A percentile compares a stretch with the other conserved stretches of the same genome.
phyloP scores from a whole-genome alignment of 2,329 filamentous ascomycete species.

The Cladophialophora immunda region DNA sequence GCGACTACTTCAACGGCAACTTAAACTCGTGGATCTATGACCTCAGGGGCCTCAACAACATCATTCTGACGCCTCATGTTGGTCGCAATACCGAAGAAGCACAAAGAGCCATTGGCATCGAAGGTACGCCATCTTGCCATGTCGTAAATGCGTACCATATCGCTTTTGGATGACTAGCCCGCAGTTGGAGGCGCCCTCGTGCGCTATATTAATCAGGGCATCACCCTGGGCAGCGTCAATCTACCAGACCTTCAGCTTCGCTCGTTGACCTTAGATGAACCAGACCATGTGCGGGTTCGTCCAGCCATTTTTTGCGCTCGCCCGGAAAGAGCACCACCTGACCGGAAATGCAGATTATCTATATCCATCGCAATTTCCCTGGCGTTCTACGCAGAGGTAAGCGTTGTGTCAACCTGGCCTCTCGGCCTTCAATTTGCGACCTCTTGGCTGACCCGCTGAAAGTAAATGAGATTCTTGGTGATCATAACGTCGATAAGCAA shows the following conservation, averaged over 20 bases:
- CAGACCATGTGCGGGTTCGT: conserved; percentile 86
- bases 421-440: no score
- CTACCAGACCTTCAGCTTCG: conserved; percentile 93
- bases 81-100: conserved; percentile 98
- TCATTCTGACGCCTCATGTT: conserved; percentile 96
- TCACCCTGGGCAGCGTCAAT: conserved; percentile 91
- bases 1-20: conserved; percentile 87
- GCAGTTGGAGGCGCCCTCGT: conserved; percentile 86
- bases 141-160: no score
- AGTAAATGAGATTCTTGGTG: conserved; percentile 93
- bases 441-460: no score
- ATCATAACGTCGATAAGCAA: conserved; percentile 99
- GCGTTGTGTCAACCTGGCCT: no score
- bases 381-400: conserved; percentile 95
- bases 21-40: conserved; percentile 88
- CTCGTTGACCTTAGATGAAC: conserved; percentile 85
- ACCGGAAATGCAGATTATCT: no score
- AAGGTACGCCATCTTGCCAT: no score
- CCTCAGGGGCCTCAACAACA: conserved; percentile 83
- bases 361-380: conserved; percentile 95
- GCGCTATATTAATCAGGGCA: conserved; percentile 94
- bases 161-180: no score
- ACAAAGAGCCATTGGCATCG: conserved; percentile 92
- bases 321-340: no score
- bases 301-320: no score